Evolutionary conservation across 2,329 filamentous ascomycete species (phyloP).

Genomic region (Talaromyces sp.): DNA sequence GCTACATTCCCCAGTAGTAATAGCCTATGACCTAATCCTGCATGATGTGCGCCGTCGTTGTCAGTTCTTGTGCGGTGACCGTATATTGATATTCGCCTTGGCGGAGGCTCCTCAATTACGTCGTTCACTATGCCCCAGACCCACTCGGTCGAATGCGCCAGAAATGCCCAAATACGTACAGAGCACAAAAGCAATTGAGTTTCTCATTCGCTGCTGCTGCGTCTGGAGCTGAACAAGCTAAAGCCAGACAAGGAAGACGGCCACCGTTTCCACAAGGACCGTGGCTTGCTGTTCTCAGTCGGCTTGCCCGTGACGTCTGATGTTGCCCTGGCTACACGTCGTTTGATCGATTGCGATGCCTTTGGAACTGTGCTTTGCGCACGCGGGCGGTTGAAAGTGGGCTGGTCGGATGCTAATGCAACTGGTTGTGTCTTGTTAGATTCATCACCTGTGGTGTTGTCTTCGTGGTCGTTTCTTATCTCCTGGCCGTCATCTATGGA

Average conservation of each 20-base stretch:
- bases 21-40: not conserved
- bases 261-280: constrained; percentile 12
- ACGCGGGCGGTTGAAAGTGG: not conserved
- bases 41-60: not conserved
- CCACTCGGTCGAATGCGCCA: not conserved
- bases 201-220: not conserved
- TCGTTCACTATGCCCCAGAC: not conserved
- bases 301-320: constrained; percentile 1
- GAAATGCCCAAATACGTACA: not conserved
- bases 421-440: not conserved
- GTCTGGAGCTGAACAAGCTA: constrained; percentile 1
- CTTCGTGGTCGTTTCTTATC: constrained; percentile 6
- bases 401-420: not conserved
- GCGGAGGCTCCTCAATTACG: not conserved
- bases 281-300: constrained; percentile 3
- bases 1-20: not conserved
- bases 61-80: not conserved
- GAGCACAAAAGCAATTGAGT: not conserved
- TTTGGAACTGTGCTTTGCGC: not conserved
- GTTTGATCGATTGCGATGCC: constrained; percentile 3
- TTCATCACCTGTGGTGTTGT: not conserved
- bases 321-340: not conserved
- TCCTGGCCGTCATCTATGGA: constrained; percentile 11
- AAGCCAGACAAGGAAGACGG: constrained; percentile 4
- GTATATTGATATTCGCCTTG: not conserved